Conservation (phyloP, 345 rosid species). For the Hypericum perforatum region DNA sequence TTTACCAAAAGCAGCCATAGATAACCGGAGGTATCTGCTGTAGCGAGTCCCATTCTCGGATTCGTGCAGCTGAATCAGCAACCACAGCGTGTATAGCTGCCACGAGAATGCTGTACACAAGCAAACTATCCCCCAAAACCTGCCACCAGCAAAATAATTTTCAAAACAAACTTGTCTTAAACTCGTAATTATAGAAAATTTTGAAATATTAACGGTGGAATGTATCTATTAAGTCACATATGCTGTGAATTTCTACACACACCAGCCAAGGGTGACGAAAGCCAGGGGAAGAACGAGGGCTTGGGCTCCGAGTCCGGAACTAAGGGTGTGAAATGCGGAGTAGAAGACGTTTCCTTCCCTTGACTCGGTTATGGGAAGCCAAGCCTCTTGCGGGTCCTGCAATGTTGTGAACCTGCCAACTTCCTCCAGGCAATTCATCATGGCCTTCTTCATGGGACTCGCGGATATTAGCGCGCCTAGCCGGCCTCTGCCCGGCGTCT, state of each 20-base stretch:
- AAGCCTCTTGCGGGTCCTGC: conserved; percentile 34
- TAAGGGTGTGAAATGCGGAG: conserved; percentile 44
- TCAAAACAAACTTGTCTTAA: no score
- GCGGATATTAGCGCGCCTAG: conserved; percentile 25
- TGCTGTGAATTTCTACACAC: background rate
- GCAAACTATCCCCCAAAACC: conserved; percentile 45
- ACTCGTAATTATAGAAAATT: no score
- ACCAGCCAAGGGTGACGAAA: conserved; percentile 46
- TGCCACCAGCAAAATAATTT: conserved; percentile 9
- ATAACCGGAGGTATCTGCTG: conserved; percentile 48
- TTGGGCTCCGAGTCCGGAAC: conserved; percentile 47
- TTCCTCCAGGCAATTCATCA: conserved; percentile 37
- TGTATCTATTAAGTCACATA: background rate
- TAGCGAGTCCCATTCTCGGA: conserved; percentile 35
- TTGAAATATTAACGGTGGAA: no score
- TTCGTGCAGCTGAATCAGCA: conserved; percentile 48
- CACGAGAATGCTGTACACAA: conserved; percentile 37
- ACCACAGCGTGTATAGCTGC: conserved; percentile 52
- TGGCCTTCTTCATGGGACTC: conserved; percentile 49
- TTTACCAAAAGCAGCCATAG: conserved; percentile 53
- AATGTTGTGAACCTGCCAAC: conserved; percentile 42
- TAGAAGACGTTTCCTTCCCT: conserved; percentile 44
- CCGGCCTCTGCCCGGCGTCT: conserved; percentile 28
- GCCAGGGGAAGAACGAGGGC: conserved; percentile 58
- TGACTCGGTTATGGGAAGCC: conserved; percentile 67